Conservation (phyloP, 805 yeast species). For the Teunomyces pallodes region DNA sequence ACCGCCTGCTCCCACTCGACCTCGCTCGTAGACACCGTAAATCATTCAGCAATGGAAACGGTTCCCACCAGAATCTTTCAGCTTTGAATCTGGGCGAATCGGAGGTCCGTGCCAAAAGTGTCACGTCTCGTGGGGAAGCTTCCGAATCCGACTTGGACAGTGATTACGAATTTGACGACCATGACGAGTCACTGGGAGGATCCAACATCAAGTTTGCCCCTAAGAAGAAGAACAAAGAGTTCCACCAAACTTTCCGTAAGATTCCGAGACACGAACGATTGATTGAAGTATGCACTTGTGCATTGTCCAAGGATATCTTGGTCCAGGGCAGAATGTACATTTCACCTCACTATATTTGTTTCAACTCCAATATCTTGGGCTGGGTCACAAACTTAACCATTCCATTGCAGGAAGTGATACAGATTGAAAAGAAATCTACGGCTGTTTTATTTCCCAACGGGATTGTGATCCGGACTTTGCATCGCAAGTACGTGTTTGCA, state of each 20-base stretch:
- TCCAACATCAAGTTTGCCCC: constrained; percentile 11
- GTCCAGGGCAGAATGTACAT: constrained; percentile 86
- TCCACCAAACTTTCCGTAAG: constrained; percentile 69
- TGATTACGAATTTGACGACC: constrained; percentile 6
- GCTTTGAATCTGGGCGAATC: not conserved
- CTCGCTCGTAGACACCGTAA: constrained; percentile 21
- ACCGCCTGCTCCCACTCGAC: constrained; percentile 11
- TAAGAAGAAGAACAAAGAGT: constrained; percentile 52
- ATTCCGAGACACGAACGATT: constrained; percentile 69
- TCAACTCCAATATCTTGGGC: constrained; percentile 82
- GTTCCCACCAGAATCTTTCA: not conserved
- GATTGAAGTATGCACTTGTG: constrained; percentile 87
- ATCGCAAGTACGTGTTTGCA: constrained; percentile 74
- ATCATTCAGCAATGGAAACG: constrained; percentile 13
- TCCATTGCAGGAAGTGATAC: constrained; percentile 64
- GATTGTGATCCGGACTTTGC: constrained; percentile 64
- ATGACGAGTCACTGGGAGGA: constrained; percentile 1
- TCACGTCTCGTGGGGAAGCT: not conserved
- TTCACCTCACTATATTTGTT: constrained; percentile 75
- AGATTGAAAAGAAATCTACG: constrained; percentile 77
- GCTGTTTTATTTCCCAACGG: constrained; percentile 93
- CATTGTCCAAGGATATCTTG: constrained; percentile 79
- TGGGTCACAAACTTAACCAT: constrained; percentile 85
- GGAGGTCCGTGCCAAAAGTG: not conserved
- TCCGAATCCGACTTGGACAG: not conserved